Evolutionary conservation across 2,329 filamentous ascomycete species (phyloP).

Genomic region (Venturia asperata): DNA sequence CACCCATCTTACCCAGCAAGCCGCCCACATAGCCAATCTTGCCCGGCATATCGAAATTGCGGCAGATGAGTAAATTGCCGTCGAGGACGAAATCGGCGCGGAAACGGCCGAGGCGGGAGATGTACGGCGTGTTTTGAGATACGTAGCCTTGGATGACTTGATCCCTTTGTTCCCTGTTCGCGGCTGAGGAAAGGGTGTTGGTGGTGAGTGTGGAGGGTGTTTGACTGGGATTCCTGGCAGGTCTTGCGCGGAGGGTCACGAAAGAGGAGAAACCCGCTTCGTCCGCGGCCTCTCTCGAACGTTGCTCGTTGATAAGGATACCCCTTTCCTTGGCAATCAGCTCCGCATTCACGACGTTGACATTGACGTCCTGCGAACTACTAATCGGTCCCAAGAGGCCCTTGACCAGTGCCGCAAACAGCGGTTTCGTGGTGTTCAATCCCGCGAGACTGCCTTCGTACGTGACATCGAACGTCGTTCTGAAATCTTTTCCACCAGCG

Average conservation of each 20-base stretch:
- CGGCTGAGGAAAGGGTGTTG: too few relatives aligned
- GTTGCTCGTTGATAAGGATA: constrained; percentile 68
- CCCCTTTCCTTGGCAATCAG: constrained; percentile 70
- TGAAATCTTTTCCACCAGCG: constrained; percentile 36
- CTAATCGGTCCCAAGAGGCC: constrained; percentile 65
- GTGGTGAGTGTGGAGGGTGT: background rate
- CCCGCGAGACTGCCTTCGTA: constrained; percentile 69
- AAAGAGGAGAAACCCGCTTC: constrained; percentile 60
- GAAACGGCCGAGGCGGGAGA: constrained; percentile 67
- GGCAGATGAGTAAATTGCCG: constrained; percentile 67
- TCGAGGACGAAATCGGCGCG: constrained; percentile 65
- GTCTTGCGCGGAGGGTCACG: constrained; percentile 58
- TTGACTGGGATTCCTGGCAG: constrained; percentile 26
- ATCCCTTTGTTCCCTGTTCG: constrained; percentile 31
- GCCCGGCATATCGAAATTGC: constrained; percentile 74
- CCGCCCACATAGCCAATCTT: constrained; percentile 76
- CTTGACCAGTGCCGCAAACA: constrained; percentile 73
- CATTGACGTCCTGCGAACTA: constrained; percentile 53
- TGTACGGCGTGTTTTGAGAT: constrained; percentile 56
- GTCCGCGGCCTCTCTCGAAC: constrained; percentile 53
- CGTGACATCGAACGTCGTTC: constrained; percentile 65
- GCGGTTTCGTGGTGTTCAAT: constrained; percentile 66
- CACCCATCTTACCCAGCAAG: constrained; percentile 58
- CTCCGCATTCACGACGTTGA: constrained; percentile 78
- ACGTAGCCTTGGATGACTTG: constrained; percentile 61